Base-by-base conservation (phyloP, 805 yeast species). In the Wickerhamiella shivajii region DNA sequence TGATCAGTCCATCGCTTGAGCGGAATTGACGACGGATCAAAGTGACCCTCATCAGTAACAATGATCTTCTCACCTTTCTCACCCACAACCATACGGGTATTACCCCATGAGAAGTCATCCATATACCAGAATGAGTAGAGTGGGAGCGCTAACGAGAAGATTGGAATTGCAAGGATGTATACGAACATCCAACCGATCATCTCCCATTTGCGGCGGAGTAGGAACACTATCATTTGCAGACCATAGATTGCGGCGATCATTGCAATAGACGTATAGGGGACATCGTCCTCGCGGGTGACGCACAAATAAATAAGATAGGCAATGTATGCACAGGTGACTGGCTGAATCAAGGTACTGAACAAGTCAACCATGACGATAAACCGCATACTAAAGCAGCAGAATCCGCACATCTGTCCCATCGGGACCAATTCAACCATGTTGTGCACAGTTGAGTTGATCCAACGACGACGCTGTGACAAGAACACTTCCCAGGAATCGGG, bases 61-160 rank as follows among this genome's bases (percentile, higher is more conserved):
- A 70, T 63, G 24, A 59, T 59, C 38, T 65, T 64, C 48, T 66
- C 64, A 21, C 68, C 64, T 40, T 59, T 57, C 31, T 59, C 75
- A 15, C 74, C 75, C 8, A 59, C 58, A 18, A 71, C 69, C 27
- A 65, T 57, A 49, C 77, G 64, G 12, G 77, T 71, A 44, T 66
- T 72, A 43, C 77, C 77, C 77, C 77, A 71, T 41, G 72, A 64
- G 56, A 71, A 71, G 53, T 71, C 77, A 45, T 71, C 77, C 61
- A 71, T 71, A 47, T 67, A 63, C 77, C 77, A 71, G 55, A 59
- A 71, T 0, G 77, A 61, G 47, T 71, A 71, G 18, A 62, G 44
- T 5, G 77, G 77, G 31, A 71, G 58, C 7, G 67, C 69, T 39
- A 71, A 59, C 42, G 71, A 66, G 66, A 71, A 71, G 28, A 71